phyloP scores from a whole-genome alignment of 345 rosid genomes.

The Anacardium occidentale region DNA sequence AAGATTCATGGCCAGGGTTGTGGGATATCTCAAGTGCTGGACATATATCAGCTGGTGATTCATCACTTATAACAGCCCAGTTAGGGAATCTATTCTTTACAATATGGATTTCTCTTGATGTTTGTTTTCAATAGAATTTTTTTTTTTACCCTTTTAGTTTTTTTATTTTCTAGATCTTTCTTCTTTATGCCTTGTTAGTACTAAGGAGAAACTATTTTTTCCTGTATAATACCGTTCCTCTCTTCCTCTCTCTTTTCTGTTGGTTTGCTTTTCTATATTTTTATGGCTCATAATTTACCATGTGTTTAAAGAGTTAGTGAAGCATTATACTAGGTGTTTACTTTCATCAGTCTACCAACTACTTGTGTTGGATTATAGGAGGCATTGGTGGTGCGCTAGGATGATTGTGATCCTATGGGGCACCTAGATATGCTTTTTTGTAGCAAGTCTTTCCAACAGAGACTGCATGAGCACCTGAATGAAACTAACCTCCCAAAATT shows the following conservation, averaged over 20 bases:
- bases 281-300: background rate
- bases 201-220: background rate
- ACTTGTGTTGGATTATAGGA: background rate
- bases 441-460: background rate
- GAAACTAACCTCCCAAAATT: no score
- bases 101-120: background rate
- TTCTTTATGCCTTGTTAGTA: no score
- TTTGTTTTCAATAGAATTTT: background rate
- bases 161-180: background rate
- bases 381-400: background rate
- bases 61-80: conserved; percentile 77
- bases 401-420: background rate
- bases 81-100: conserved; percentile 24
- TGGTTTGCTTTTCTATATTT: background rate
- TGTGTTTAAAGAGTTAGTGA: background rate
- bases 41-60: conserved; percentile 85
- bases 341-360: background rate
- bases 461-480: no score
- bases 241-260: background rate
- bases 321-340: background rate
- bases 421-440: background rate
- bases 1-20: conserved; percentile 84
- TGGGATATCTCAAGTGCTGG: conserved; percentile 99
- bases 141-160: background rate
- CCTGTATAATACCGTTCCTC: background rate